Evolutionary conservation across 208 protist genomes (phyloP), one percentile per base, ranked within the genome.

Genomic region (Acanthamoeba comandoni): DNA sequence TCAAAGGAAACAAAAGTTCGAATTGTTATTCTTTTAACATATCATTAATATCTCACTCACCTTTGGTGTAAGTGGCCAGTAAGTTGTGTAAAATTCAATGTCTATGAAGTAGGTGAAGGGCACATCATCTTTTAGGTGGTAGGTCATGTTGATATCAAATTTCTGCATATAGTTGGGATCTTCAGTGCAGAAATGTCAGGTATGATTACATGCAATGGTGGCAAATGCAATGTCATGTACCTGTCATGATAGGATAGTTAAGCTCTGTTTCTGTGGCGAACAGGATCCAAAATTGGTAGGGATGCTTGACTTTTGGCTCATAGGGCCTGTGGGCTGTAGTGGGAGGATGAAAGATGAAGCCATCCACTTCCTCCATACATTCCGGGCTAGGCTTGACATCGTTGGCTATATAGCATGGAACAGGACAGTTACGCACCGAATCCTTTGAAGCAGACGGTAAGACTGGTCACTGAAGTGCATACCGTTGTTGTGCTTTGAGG

Each of bases 101-200:
- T 88, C 80, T 35, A 88, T 88, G 43, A 65, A 88, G 80, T 88
- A 88, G 3, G 80, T 88, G 80, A 88, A 88, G 2, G 80, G 80
- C 11, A 88, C 80, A 9, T 7, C 80, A 26, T 88, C 80, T 0
- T 19, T 43, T 62, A 88, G 24, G 60, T 88, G 80, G 58, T 88
- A 88, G 0, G 80, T 88, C 80, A 88, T 88, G 58, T 88, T 88
- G 58, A 88, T 88, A 17, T 88, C 80, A 48, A 88, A 88, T 48
- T 71, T 88, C 19, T 35, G 58, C 60, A 65, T 88, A 48, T 60
- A 88, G 48, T 65, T 52, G 17, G 57, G 53, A 22, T 88, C 80
- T 88, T 9, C 7, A 80, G 24, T 2, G 71, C 8, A 19, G 71
- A 35, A 48, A 15, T 13, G 43, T 9, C n/a, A 64, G 19, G 7